Evolutionary conservation across 768 basidiomycete species (phyloP).

Genomic region (Omphalotus guepiniiformis): DNA sequence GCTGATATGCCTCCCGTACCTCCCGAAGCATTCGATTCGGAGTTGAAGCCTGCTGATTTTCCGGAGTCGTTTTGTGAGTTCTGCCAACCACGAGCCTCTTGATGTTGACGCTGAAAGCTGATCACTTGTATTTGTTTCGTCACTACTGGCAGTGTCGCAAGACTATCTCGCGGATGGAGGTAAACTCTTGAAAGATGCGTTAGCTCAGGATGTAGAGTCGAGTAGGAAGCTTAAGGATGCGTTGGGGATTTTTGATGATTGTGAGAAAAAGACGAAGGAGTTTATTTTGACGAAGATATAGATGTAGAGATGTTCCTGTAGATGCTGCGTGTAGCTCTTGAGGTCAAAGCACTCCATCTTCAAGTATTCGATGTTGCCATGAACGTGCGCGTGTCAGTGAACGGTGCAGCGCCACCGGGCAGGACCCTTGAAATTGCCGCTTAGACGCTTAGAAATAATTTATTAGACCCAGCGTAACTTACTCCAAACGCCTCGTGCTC

Average conservation of each 20-base stretch:
- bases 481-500: no score
- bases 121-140: neutral
- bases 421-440: no score
- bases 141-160: neutral
- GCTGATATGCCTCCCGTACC: slow-evolving; percentile 19
- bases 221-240: slow-evolving; percentile 43
- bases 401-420: no score
- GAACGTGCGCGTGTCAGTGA: no score
- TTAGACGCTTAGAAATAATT: no score
- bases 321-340: no score
- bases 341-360: no score
- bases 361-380: no score
- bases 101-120: neutral
- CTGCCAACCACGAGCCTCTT: neutral
- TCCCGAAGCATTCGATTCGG: slow-evolving; percentile 9
- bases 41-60: neutral
- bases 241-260: slow-evolving; percentile 37
- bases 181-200: slow-evolving; percentile 28
- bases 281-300: slow-evolving; percentile 11
- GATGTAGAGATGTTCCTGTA: no score
- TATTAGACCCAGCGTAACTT: no score
- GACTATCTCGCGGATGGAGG: slow-evolving; percentile 34
- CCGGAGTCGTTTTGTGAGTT: neutral
- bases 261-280: slow-evolving; percentile 37
- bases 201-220: slow-evolving; percentile 33